These are phyloP conservation scores for Cyberlindnera americana DNA, from an alignment of 805 yeast species.

Conservation along the genomic window DNA sequence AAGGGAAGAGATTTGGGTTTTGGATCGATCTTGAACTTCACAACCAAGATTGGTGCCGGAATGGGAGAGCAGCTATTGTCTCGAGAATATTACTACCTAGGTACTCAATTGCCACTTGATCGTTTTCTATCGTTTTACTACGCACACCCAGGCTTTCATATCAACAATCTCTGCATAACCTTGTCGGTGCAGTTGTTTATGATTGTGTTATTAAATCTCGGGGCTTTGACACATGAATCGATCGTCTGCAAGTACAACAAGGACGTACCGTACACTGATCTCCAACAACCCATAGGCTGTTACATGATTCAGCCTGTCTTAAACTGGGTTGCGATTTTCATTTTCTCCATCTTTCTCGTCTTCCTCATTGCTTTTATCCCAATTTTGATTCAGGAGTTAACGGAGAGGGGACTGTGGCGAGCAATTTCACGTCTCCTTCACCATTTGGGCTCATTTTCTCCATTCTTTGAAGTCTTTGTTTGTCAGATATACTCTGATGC, in stretches of 20 bases:
- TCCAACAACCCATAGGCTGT: conserved; percentile 77
- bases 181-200: conserved; percentile 85
- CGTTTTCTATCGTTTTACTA: conserved; percentile 89
- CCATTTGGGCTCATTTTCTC: conserved; percentile 81
- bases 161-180: conserved; percentile 84
- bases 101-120: conserved; percentile 86
- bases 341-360: conserved; percentile 85
- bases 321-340: conserved; percentile 86
- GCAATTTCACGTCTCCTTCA: conserved; percentile 66
- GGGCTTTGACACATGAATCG: conserved; percentile 71
- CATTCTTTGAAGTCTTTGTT: conserved; percentile 91
- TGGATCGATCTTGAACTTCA: conserved; percentile 86
- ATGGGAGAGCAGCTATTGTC: conserved; percentile 97
- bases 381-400: conserved; percentile 76
- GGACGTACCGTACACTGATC: conserved; percentile 67
- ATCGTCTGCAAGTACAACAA: conserved; percentile 64
- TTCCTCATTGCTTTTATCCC: conserved; percentile 92
- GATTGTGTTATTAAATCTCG: conserved; percentile 74
- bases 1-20: conserved; percentile 96
- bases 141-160: conserved; percentile 96
- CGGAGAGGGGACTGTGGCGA: conserved; percentile 80
- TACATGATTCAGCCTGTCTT: conserved; percentile 81
- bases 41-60: conserved; percentile 95
- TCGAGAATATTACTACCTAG: conserved; percentile 86
- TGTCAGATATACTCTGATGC: conserved; percentile 89